Base-by-base conservation (phyloP, 2,329 filamentous ascomycete species). In the Paecilomyces formosus region DNA sequence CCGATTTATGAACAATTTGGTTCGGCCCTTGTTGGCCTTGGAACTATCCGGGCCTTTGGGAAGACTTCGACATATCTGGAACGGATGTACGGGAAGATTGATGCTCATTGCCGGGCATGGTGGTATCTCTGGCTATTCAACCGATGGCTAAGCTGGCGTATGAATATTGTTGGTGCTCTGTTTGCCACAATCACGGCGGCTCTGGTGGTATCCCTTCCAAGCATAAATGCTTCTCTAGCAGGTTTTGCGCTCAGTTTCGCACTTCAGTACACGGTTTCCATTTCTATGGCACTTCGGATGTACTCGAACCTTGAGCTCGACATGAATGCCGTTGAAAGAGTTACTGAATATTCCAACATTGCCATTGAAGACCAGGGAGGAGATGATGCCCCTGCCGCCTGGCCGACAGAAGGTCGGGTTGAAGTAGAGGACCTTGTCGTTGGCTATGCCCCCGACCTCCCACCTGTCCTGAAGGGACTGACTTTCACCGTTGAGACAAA, bases 1-100 rank as follows among this genome's bases (percentile, higher is more conserved):
- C 90, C 90, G 0, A 85, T 93, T 0, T 92, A 91, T 65, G 89
- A 93, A 70, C 85, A 90, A 61, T 92, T 93, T 65, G 87, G 86
- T 11, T 85, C 88, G 1, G 84, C 88, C 0, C 80, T 93, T 9
- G 82, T 83, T 0, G 90, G 90, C 4, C 83, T 94, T 18, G 79
- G 84, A 1, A 92, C 89, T 0, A 90, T 94, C 56, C 84, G 90
- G 12, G 87, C 88, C 0, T 93, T 89, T 64, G 85, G 85, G 62
- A 91, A 90, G 75, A 76, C 79, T 0, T 78, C 84, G 21, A 79
- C 81, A 0, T 93, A 91, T 63, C 77, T 89, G 53, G 79, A 85
- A 11, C 81, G 84, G 57, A 92, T 93, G 86, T 87, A 87, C 68
- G 70, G 72, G 54, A 83, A 82, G 63, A 83, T 93, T 18, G 89